A percentile compares a stretch with the other conserved stretches of the same genome.
phyloP scores from a whole-genome alignment of 1,284 basidiomycete species.

The Phlebopus sp. region DNA sequence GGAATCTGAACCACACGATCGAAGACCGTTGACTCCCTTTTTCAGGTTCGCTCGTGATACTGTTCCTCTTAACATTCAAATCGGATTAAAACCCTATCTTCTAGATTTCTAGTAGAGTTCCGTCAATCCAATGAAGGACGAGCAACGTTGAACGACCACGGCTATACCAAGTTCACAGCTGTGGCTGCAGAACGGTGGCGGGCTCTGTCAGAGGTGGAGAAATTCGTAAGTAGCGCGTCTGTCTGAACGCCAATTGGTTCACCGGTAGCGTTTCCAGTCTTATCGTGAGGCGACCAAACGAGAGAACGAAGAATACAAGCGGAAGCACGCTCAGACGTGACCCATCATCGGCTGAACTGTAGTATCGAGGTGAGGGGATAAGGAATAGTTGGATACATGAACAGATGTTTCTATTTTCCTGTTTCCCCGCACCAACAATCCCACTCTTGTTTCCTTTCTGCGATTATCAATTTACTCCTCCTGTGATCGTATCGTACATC shows the following conservation, averaged over 20 bases:
- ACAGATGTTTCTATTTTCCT: too few species aligned
- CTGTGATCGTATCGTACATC: too few species aligned
- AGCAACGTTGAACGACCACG: constrained; percentile 11
- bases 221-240: constrained; percentile 18
- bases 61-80: too few species aligned
- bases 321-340: constrained; percentile 30
- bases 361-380: too few species aligned
- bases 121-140: constrained; percentile 20
- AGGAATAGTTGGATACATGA: neutral
- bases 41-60: constrained; percentile 18
- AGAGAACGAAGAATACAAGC: constrained; percentile 15
- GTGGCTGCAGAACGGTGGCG: constrained; percentile 27
- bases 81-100: neutral
- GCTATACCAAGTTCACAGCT: constrained; percentile 2
- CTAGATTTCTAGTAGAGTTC: constrained; percentile 27
- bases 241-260: neutral
- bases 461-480: too few species aligned
- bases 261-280: constrained; percentile 15
- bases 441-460: too few species aligned
- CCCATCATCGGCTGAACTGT: constrained; percentile 43
- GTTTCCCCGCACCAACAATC: too few species aligned
- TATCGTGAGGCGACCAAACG: constrained; percentile 20
- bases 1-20: too few species aligned
- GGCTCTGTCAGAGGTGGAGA: constrained; percentile 27
- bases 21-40: constrained; percentile 11